Conservation (phyloP, 2,329 filamentous ascomycete species). For the Colletotrichum chlorophyti region DNA sequence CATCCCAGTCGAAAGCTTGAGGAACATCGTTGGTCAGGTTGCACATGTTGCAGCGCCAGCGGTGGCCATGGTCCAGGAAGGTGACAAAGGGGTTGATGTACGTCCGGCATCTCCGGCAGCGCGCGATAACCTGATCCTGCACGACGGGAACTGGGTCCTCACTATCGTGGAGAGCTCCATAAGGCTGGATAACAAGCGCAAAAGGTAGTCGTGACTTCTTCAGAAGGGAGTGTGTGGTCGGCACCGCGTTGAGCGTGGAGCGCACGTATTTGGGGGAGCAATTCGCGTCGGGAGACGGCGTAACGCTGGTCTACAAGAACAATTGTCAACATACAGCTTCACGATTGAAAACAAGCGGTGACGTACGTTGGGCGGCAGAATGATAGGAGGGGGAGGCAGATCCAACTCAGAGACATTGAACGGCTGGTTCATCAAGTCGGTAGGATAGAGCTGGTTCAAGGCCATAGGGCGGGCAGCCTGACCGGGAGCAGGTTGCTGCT, state of each 20-base stretch:
- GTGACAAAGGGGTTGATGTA: slow-evolving; percentile 98
- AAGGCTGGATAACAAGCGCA: slow-evolving; percentile 94
- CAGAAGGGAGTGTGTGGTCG: slow-evolving; percentile 87
- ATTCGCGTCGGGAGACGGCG: slow-evolving; percentile 88
- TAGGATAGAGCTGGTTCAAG: slow-evolving; percentile 90
- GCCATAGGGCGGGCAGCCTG: slow-evolving; percentile 51
- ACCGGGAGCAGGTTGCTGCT: slow-evolving; percentile 53
- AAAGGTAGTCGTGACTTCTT: slow-evolving; percentile 98
- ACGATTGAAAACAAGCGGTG: background rate
- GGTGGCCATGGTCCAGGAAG: slow-evolving; percentile 94
- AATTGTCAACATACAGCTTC: background rate
- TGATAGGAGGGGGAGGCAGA: slow-evolving; percentile 86
- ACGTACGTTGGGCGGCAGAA: slow-evolving; percentile 90
- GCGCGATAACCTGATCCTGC: slow-evolving; percentile 95
- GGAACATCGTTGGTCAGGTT: slow-evolving; percentile 98
- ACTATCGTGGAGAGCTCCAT: slow-evolving; percentile 88
- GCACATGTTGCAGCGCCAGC: slow-evolving; percentile 99
- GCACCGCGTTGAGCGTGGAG: slow-evolving; percentile 92
- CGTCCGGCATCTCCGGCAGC: slow-evolving; percentile 92
- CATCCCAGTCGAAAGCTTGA: slow-evolving; percentile 99
- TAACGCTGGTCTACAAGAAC: slow-evolving; percentile 76
- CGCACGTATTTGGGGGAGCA: slow-evolving; percentile 93
- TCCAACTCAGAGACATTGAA: slow-evolving; percentile 95
- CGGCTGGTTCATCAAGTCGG: slow-evolving; percentile 88
- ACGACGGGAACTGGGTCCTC: slow-evolving; percentile 92